Evolutionary conservation across 2,329 filamentous ascomycete species (phyloP), one percentile per base, ranked within the genome.

Genomic region (Microdochium nivale): DNA sequence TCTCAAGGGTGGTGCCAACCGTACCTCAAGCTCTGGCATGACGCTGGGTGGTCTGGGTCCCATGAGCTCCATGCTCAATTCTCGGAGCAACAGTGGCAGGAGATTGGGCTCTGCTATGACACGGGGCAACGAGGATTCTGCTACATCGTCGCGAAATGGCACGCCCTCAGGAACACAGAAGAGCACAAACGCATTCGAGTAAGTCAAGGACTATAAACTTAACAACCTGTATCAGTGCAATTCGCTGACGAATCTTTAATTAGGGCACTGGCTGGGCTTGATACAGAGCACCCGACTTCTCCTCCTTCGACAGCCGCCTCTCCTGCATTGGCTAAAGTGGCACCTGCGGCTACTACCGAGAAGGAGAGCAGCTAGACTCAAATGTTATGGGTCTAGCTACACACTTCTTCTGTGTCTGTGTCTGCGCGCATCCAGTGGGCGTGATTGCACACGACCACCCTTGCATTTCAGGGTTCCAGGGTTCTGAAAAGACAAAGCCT

Each of bases 181-280:
- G 54, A 87, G 87, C 64, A 83, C 85, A 60, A 99, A 99, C 76
- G 86, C 91, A 60, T 99, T 96, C 76, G 92, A 90, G 91, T 96
- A 83, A 78, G 86, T 62, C 47, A n/a, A n/a, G n/a, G n/a, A n/a
- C n/a, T n/a, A n/a, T n/a, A n/a, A n/a, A n/a, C n/a, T n/a, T n/a
- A n/a, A n/a, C n/a, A n/a, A n/a, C n/a, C n/a, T n/a, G n/a, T n/a
- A n/a, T n/a, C n/a, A n/a, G n/a, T n/a, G n/a, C n/a, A n/a, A n/a
- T n/a, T n/a, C n/a, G 24, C 21, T 49, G 59, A 49, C 66, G 73
- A 62, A 74, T 62, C 23, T 25, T 16, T 10, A 3, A 30, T 7
- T 56, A 83, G 80, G 65, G 70, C 81, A 56, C 72, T 83, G 56
- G 80, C 78, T 61, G 81, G 73, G 62, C 79, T 76, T 80, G 83